phyloP scores from a whole-genome alignment of 2,329 filamentous ascomycete genomes.

The Fusarium algeriense region DNA sequence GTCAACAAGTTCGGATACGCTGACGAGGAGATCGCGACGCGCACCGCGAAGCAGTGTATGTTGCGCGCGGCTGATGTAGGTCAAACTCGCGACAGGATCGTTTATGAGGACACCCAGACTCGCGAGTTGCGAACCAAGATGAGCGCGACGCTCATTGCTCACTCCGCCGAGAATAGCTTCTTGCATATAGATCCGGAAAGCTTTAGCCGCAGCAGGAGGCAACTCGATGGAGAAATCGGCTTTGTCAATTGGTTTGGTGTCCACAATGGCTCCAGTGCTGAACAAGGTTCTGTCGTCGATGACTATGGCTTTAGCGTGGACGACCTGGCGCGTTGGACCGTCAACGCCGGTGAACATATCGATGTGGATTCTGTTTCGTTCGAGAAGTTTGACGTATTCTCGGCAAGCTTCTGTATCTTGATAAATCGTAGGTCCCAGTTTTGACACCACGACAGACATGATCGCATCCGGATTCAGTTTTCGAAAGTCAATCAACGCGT shows the following conservation, averaged over 20 bases:
- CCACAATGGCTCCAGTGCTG: constrained; percentile 1
- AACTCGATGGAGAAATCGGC: constrained; percentile 14
- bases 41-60: constrained; percentile 2
- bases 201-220: not conserved
- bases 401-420: not conserved
- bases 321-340: not conserved
- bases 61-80: constrained; percentile 11
- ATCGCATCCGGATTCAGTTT: not conserved
- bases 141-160: not conserved
- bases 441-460: constrained; percentile 5
- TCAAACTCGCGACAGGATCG: constrained; percentile 2
- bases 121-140: not conserved
- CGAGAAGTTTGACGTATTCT: not conserved
- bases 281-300: not conserved
- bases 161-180: not conserved
- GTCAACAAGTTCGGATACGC: constrained; percentile 1
- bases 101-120: not conserved
- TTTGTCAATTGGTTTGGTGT: constrained; percentile 7
- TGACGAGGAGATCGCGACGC: not conserved
- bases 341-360: constrained; percentile 7
- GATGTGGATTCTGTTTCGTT: not conserved
- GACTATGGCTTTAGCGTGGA: constrained; percentile 7
- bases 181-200: not conserved
- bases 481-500: constrained; percentile 1
- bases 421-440: not conserved